Percentiles rank a stretch among this genome's conserved stretches.
These are phyloP conservation scores for Cephaloascus albidus DNA, from an alignment of 805 yeast species.

Conservation along the genomic window DNA sequence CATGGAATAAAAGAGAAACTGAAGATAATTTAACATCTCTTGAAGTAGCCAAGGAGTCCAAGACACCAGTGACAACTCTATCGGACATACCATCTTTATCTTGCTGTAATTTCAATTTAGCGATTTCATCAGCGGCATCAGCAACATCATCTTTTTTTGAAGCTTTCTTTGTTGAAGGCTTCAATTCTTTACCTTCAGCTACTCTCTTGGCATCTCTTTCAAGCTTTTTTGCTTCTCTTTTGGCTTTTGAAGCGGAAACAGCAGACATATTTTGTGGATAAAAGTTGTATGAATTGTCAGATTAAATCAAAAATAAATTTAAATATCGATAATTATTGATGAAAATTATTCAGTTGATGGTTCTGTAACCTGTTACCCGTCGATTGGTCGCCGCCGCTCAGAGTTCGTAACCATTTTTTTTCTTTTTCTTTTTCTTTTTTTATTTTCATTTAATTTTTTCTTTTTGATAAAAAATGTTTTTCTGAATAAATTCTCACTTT, in stretches of 20 bases:
- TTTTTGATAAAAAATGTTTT: too few relatives aligned
- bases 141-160: constrained; percentile 45
- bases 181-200: constrained; percentile 66
- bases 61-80: constrained; percentile 96
- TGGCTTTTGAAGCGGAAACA: constrained; percentile 90
- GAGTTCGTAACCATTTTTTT: too few relatives aligned
- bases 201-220: constrained; percentile 38
- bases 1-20: constrained; percentile 90
- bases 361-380: too few relatives aligned
- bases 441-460: too few relatives aligned
- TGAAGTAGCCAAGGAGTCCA: constrained; percentile 80
- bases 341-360: too few relatives aligned
- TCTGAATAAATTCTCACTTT: too few relatives aligned
- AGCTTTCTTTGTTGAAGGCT: constrained; percentile 52
- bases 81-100: constrained; percentile 93
- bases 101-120: constrained; percentile 82
- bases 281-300: too few relatives aligned
- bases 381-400: too few relatives aligned
- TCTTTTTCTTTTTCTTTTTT: too few relatives aligned
- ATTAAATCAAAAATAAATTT: too few relatives aligned
- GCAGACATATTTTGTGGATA: too few relatives aligned
- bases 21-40: constrained; percentile 91
- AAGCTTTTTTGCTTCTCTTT: constrained; percentile 94
- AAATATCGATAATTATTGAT: too few relatives aligned
- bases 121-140: constrained; percentile 64